Evolutionary conservation across 2,329 filamentous ascomycete species (phyloP).

Genomic region (Talaromyces marneffei): DNA sequence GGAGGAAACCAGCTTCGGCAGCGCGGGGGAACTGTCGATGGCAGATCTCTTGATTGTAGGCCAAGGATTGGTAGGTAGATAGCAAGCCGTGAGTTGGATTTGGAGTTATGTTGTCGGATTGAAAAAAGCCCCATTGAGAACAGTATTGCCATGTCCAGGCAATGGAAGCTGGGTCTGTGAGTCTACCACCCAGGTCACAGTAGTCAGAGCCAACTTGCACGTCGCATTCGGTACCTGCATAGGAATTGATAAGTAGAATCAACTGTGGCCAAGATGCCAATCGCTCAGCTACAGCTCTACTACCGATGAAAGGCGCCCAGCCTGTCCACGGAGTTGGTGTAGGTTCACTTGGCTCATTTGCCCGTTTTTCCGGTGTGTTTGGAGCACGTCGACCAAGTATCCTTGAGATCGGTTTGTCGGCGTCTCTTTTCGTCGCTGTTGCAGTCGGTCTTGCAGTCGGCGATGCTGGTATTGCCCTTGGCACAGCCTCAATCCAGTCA

Average conservation of each 20-base stretch:
- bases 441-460: slow-evolving; percentile 3
- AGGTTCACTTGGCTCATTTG: background rate
- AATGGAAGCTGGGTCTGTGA: slow-evolving; percentile 35
- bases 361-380: background rate
- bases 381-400: background rate
- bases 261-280: slow-evolving; percentile 41
- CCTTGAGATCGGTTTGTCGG: background rate
- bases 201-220: slow-evolving; percentile 19
- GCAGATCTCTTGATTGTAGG: slow-evolving; percentile 43
- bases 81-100: slow-evolving; percentile 43
- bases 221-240: slow-evolving; percentile 38
- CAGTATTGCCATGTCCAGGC: slow-evolving; percentile 51
- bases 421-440: background rate
- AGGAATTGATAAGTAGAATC: slow-evolving; percentile 32
- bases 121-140: slow-evolving; percentile 49
- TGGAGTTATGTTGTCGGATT: slow-evolving; percentile 37
- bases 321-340: slow-evolving; percentile 34
- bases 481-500: slow-evolving; percentile 37
- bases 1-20: slow-evolving; percentile 34
- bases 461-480: background rate
- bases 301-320: slow-evolving; percentile 38
- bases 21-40: slow-evolving; percentile 46
- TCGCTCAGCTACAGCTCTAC: slow-evolving; percentile 36
- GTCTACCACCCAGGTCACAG: slow-evolving; percentile 35
- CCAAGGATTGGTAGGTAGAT: slow-evolving; percentile 43